Percentiles rank a stretch among this genome's conserved stretches.
Evolutionary conservation across 345 rosid genomes (phyloP).

Genomic region (Erucastrum elatum): DNA sequence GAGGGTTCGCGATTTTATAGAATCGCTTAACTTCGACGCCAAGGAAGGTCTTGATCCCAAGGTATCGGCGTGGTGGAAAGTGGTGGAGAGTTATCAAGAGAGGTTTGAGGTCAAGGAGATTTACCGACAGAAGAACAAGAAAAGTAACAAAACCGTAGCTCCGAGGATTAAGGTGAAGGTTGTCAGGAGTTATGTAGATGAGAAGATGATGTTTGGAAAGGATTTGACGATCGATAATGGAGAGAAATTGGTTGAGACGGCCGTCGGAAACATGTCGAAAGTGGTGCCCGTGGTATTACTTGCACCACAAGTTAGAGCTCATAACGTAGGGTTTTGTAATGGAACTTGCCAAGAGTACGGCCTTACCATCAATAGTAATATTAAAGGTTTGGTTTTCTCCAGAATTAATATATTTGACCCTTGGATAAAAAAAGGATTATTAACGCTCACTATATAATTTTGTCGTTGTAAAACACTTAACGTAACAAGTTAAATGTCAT

Average conservation of each 20-base stretch:
- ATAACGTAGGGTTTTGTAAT: conserved; percentile 46
- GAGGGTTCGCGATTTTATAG: conserved; percentile 39
- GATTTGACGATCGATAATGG: conserved; percentile 38
- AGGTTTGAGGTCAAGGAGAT: conserved; percentile 6
- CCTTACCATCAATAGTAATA: conserved; percentile 28
- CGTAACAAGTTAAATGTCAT: conserved; percentile 1
- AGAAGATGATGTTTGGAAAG: conserved; percentile 45
- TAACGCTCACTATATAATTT: too few species aligned
- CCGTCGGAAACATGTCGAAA: conserved; percentile 34
- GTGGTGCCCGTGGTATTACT: conserved; percentile 49
- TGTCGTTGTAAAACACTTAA: too few species aligned
- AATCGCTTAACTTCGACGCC: conserved; percentile 36
- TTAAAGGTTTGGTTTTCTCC: conserved; percentile 17
- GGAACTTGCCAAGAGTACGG: conserved; percentile 54
- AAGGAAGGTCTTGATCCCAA: conserved; percentile 34
- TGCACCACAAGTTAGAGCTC: conserved; percentile 45
- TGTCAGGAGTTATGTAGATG: conserved; percentile 40
- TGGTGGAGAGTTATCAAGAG: conserved; percentile 52
- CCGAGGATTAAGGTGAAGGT: conserved; percentile 42
- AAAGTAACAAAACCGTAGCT: conserved; percentile 4
- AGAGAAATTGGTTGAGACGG: conserved; percentile 36
- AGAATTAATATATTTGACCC: not conserved
- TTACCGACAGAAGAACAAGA: conserved; percentile 19
- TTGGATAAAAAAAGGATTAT: too few species aligned
- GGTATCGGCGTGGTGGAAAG: conserved; percentile 45